These are phyloP conservation scores for Pseudisothecium myosuroides DNA, from an alignment of 225 moss, liverwort and hornwort genomes.

Conservation along the genomic window DNA sequence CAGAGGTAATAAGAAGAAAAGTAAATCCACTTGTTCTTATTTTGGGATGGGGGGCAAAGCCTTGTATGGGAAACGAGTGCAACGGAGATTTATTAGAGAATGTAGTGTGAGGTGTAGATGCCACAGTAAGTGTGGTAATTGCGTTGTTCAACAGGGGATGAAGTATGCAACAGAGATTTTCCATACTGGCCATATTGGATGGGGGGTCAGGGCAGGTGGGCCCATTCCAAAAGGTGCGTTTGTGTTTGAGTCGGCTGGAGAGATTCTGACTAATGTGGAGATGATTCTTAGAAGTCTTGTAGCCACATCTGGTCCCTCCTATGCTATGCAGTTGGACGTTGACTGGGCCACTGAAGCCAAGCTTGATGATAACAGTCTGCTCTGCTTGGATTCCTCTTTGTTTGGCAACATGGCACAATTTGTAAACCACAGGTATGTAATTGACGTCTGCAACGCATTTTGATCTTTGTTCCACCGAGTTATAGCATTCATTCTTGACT, in stretches of 20 bases:
- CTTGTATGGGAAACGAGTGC: background rate
- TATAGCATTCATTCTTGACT: no score
- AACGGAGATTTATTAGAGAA: background rate
- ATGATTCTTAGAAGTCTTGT: background rate
- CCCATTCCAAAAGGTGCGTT: background rate
- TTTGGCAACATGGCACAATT: background rate
- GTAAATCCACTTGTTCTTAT: no score
- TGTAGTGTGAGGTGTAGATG: background rate
- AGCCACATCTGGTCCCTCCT: fast-evolving
- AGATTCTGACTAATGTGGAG: background rate
- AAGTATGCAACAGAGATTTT: background rate
- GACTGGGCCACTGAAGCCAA: no score
- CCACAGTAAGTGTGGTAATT: background rate
- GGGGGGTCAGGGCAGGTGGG: background rate
- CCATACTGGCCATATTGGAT: background rate
- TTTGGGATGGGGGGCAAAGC: fast-evolving
- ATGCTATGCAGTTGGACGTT: background rate
- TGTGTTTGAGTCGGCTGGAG: background rate
- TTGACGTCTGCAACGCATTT: no score
- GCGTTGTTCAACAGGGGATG: no score
- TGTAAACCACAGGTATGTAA: background rate
- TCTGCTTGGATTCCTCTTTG: background rate
- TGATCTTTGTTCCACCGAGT: no score
- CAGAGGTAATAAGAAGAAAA: no score
- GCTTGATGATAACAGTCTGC: no score